A percentile compares a stretch with the other conserved stretches of the same genome.
Evolutionary conservation across 495 filamentous ascomycete species (phyloP).

Genomic region (Hyaloscypha variabilis): DNA sequence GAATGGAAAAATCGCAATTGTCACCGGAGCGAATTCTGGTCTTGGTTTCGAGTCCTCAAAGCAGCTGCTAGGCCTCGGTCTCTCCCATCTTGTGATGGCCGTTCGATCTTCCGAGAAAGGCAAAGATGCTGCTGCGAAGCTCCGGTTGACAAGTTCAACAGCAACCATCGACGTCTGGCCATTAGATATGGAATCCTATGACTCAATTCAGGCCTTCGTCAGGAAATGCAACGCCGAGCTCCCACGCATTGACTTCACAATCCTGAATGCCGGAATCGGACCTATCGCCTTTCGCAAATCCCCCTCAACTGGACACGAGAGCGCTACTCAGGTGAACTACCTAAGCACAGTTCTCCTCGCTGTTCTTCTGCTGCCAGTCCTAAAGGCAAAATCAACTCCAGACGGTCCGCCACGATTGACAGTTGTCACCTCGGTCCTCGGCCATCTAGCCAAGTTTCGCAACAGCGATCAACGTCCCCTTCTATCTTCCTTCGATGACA

Average conservation of each 20-base stretch:
- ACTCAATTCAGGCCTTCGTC: conserved; percentile 48
- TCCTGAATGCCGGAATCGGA: conserved; percentile 54
- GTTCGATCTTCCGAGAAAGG: too few relatives aligned
- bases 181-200: conserved; percentile 51
- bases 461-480: conserved; percentile 37
- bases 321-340: conserved; percentile 29
- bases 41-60: too few relatives aligned
- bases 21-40: too few relatives aligned
- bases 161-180: conserved; percentile 49
- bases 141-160: too few relatives aligned
- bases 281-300: conserved; percentile 31
- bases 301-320: conserved; percentile 48
- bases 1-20: too few relatives aligned
- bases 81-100: too few relatives aligned
- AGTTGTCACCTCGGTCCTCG: conserved; percentile 35
- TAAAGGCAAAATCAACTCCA: neutral
- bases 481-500: conserved; percentile 40
- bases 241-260: conserved; percentile 49
- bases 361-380: neutral
- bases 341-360: neutral
- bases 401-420: neutral
- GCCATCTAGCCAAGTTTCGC: conserved; percentile 35
- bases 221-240: conserved; percentile 24
- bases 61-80: too few relatives aligned
- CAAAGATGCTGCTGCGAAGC: too few relatives aligned